phyloP scores from a whole-genome alignment of 768 basidiomycete species.

The Suillus clintonianus region DNA sequence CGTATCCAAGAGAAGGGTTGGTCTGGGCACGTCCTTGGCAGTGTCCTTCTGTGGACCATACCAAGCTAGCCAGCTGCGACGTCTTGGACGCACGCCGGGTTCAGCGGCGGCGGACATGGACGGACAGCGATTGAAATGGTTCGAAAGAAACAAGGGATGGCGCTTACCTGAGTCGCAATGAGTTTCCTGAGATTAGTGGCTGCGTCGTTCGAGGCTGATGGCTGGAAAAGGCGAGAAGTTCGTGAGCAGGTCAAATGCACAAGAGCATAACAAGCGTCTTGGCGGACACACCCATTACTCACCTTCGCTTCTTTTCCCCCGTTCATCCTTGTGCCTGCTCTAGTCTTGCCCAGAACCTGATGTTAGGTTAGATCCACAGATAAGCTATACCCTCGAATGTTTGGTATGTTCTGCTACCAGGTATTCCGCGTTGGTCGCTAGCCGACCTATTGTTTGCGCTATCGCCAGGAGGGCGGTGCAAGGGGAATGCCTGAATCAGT shows the following conservation, averaged over 20 bases:
- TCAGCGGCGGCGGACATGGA: conserved; percentile 19
- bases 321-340: conserved; percentile 20
- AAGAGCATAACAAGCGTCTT: conserved; percentile 14
- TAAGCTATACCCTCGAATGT: not conserved
- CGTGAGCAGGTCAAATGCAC: conserved; percentile 11
- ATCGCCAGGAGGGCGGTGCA: not conserved
- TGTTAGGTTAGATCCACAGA: not conserved
- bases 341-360: not conserved
- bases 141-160: conserved; percentile 16
- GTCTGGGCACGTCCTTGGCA: conserved; percentile 15
- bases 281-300: conserved; percentile 27
- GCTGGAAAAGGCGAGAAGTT: conserved; percentile 28
- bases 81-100: conserved; percentile 15
- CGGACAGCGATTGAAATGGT: conserved; percentile 14
- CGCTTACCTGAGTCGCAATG: conserved; percentile 33
- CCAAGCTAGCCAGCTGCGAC: conserved; percentile 31
- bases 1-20: conserved; percentile 14
- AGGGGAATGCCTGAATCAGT: not conserved
- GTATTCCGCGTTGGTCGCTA: not conserved
- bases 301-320: conserved; percentile 28
- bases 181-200: conserved; percentile 26
- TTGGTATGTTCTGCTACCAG: not conserved
- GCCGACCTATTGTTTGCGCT: not conserved
- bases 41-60: conserved; percentile 22
- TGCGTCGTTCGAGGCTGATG: conserved; percentile 24